Evolutionary conservation across 352 stramenopile genomes (phyloP).

Genomic region (Phytophthora foliorum): DNA sequence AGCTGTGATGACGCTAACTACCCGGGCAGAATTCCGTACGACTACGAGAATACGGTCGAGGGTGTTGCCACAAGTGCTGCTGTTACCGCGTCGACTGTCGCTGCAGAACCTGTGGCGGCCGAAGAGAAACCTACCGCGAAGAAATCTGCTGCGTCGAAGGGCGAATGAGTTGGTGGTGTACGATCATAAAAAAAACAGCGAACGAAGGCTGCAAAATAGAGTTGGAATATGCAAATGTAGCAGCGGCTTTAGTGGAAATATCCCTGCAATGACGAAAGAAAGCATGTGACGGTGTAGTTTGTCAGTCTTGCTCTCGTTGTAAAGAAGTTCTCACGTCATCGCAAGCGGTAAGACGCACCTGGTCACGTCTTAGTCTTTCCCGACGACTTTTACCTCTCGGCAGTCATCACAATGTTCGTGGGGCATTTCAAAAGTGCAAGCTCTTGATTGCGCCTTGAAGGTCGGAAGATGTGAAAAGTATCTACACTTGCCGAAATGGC

Average conservation of each 20-base stretch:
- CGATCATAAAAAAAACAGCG: not conserved
- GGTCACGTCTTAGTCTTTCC: not conserved
- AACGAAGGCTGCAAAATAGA: not conserved
- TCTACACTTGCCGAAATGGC: conserved; percentile 23
- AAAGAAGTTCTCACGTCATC: not conserved
- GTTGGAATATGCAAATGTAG: not conserved
- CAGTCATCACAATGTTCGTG: conserved; percentile 7
- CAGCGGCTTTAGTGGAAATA: not conserved
- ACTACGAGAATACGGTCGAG: not conserved
- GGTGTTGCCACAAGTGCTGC: not conserved
- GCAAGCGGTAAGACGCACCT: not conserved
- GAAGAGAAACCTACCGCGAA: not conserved
- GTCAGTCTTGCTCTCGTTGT: not conserved
- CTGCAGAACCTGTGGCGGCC: not conserved
- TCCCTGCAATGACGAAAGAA: not conserved
- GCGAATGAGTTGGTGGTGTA: not conserved
- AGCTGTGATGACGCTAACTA: too few species aligned
- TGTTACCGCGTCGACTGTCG: not conserved
- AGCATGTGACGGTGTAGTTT: not conserved
- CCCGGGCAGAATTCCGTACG: not conserved
- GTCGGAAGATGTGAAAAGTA: conserved; percentile 21
- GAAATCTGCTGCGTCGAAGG: not conserved
- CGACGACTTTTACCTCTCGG: not conserved
- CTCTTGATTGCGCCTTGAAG: conserved; percentile 30
- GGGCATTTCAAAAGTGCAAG: conserved; percentile 4